phyloP scores from a whole-genome alignment of 1,139 yeast species.

The Pichia terricola region DNA sequence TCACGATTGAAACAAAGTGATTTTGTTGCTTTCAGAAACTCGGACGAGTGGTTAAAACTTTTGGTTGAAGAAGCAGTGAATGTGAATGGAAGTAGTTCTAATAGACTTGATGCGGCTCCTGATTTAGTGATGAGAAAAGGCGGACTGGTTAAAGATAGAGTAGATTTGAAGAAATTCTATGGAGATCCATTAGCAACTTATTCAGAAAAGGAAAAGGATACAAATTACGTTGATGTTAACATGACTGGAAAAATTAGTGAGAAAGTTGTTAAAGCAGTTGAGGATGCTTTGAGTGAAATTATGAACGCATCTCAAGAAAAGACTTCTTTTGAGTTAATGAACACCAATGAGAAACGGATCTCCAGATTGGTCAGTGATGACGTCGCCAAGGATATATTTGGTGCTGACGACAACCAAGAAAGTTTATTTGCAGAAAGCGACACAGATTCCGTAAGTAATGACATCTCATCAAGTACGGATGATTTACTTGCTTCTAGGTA shows the following conservation, averaged over 20 bases:
- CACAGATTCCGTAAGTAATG: too few species aligned
- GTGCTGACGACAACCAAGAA: conserved; percentile 20
- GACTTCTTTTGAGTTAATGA: not conserved
- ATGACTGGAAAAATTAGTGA: conserved; percentile 27
- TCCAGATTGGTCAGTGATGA: conserved; percentile 22
- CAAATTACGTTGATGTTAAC: conserved; percentile 15
- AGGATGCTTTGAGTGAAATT: conserved; percentile 60
- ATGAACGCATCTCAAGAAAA: conserved; percentile 27
- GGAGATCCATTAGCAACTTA: conserved; percentile 25
- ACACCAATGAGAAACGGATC: conserved; percentile 13
- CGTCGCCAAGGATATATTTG: conserved; percentile 32
- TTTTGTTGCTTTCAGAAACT: conserved; percentile 47
- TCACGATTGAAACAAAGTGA: conserved; percentile 40
- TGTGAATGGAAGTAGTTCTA: conserved; percentile 1
- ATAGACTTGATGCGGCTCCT: too few species aligned
- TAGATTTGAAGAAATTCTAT: too few species aligned
- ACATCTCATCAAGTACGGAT: too few species aligned
- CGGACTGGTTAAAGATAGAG: too few species aligned
- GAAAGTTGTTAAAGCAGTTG: conserved; percentile 53
- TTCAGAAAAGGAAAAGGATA: conserved; percentile 17
- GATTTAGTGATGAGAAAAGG: too few species aligned
- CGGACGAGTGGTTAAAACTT: conserved; percentile 38
- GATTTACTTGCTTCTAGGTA: not conserved
- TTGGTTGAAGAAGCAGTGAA: conserved; percentile 30
- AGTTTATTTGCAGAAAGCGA: conserved; percentile 15